phyloP scores from a whole-genome alignment of 176 grass and related monocot genomes.

The Musa schizocarpa region DNA sequence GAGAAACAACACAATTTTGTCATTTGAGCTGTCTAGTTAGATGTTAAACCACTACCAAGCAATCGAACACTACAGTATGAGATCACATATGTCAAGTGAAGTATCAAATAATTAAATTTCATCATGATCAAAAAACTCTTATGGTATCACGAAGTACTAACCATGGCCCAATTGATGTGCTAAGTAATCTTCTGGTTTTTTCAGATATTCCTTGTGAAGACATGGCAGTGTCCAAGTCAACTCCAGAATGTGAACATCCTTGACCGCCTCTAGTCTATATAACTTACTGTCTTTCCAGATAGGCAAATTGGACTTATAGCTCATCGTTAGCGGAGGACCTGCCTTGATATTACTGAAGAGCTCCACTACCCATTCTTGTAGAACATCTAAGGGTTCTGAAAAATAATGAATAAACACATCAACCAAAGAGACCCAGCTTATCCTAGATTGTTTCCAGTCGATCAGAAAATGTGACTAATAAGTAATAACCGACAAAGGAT shows the following conservation, averaged over 20 bases:
- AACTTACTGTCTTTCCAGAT: constrained; percentile 84
- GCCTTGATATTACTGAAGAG: constrained; percentile 82
- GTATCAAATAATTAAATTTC: background rate
- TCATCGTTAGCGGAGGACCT: constrained; percentile 49
- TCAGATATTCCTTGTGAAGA: constrained; percentile 86
- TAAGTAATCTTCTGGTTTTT: constrained; percentile 91
- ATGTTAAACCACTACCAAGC: background rate
- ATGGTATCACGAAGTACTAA: constrained; percentile 27
- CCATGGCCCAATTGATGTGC: constrained; percentile 93
- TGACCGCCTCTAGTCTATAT: constrained; percentile 86
- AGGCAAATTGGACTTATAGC: constrained; percentile 48
- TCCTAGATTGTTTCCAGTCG: background rate
- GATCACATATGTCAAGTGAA: background rate
- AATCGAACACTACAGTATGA: background rate
- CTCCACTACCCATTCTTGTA: constrained; percentile 83
- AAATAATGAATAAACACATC: constrained; percentile 10
- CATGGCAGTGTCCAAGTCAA: constrained; percentile 93
- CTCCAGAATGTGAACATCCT: constrained; percentile 68
- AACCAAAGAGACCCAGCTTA: background rate
- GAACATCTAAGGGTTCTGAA: constrained; percentile 72
- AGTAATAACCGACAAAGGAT: background rate
- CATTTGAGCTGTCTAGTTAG: too few species aligned
- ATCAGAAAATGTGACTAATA: background rate
- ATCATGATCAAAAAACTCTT: background rate
- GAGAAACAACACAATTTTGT: background rate